Conservation (phyloP, 2,329 filamentous ascomycete species). For the Didymella pomorum region DNA sequence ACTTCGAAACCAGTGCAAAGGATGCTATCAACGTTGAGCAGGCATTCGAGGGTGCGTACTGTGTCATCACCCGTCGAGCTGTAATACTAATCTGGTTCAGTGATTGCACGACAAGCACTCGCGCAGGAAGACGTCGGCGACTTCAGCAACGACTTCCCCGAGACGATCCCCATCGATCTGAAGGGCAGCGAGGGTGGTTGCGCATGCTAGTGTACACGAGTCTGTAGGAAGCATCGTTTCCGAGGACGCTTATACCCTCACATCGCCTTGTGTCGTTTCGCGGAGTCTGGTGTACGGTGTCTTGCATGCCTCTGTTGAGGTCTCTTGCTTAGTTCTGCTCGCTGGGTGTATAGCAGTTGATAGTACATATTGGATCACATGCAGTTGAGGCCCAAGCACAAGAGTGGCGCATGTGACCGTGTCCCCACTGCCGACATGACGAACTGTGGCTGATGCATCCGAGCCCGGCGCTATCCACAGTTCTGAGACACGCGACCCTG, state of each 20-base stretch:
- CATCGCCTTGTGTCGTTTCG: constrained; percentile 10
- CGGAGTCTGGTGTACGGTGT: constrained; percentile 42
- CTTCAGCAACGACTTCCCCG: constrained; percentile 95
- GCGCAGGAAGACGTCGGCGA: constrained; percentile 98
- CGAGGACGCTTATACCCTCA: constrained; percentile 15
- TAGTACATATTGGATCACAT: constrained; percentile 24
- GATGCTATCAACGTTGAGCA: constrained; percentile 98
- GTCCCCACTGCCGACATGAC: constrained; percentile 21
- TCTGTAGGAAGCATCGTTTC: constrained; percentile 19
- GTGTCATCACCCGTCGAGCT: not conserved
- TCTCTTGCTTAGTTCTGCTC: constrained; percentile 27
- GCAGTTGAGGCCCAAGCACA: not conserved
- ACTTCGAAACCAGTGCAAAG: constrained; percentile 99
- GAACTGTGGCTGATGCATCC: constrained; percentile 28
- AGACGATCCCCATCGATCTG: constrained; percentile 97
- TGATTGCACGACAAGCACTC: constrained; percentile 94
- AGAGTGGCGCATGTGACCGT: constrained; percentile 8
- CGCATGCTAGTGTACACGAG: constrained; percentile 69
- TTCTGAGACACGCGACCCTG: constrained; percentile 23
- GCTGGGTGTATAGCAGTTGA: constrained; percentile 14
- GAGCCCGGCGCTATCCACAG: constrained; percentile 13
- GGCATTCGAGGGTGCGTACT: constrained; percentile 68
- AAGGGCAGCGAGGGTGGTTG: constrained; percentile 93
- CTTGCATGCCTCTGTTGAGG: constrained; percentile 22
- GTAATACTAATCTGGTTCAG: constrained; percentile 56